Percentiles rank a stretch among this genome's conserved stretches.
Evolutionary conservation across 352 stramenopile genomes (phyloP).

Genomic region (Phytophthora brassicae): DNA sequence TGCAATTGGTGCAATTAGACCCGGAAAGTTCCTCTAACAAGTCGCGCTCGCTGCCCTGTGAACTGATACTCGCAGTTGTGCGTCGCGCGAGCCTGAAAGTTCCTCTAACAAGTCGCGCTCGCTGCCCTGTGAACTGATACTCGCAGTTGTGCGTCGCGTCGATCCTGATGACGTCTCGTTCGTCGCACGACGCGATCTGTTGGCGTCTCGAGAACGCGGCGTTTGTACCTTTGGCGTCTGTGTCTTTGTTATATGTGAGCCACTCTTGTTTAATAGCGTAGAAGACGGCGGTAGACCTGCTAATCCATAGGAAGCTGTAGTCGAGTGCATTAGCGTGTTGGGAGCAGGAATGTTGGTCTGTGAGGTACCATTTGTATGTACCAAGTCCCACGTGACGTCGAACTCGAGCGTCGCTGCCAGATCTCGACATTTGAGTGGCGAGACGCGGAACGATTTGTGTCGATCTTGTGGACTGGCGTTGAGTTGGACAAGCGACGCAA

Average conservation of each 20-base stretch:
- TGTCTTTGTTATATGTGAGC: slow-evolving; percentile 5
- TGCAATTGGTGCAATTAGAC: slow-evolving; percentile 50
- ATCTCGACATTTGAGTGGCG: slow-evolving; percentile 76
- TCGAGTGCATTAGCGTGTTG: slow-evolving; percentile 30
- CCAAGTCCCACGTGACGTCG: slow-evolving; percentile 72
- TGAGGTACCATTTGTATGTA: slow-evolving; percentile 20
- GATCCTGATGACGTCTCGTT: slow-evolving; percentile 42
- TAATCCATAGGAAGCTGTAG: slow-evolving; percentile 16
- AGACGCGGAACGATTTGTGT: slow-evolving; percentile 61
- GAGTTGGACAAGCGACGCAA: slow-evolving; percentile 66
- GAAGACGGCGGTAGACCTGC: slow-evolving; percentile 43
- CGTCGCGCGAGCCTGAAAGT: slow-evolving; percentile 31
- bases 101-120: slow-evolving; percentile 51
- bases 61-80: slow-evolving; percentile 65
- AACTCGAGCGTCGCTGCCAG: slow-evolving; percentile 73
- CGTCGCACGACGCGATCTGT: slow-evolving; percentile 16
- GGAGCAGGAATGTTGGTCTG: slow-evolving; percentile 4
- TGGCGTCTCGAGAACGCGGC: slow-evolving; percentile 13
- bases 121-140: slow-evolving; percentile 60
- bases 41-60: slow-evolving; percentile 55
- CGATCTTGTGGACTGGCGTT: slow-evolving; percentile 34
- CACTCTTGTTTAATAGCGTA: slow-evolving; percentile 33
- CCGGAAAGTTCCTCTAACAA: slow-evolving; percentile 40
- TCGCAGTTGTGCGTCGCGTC: slow-evolving; percentile 55
- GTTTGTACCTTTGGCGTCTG: slow-evolving; percentile 26